Conservation (phyloP, 768 basidiomycete genomes). For the Leccinum incarnatum region DNA sequence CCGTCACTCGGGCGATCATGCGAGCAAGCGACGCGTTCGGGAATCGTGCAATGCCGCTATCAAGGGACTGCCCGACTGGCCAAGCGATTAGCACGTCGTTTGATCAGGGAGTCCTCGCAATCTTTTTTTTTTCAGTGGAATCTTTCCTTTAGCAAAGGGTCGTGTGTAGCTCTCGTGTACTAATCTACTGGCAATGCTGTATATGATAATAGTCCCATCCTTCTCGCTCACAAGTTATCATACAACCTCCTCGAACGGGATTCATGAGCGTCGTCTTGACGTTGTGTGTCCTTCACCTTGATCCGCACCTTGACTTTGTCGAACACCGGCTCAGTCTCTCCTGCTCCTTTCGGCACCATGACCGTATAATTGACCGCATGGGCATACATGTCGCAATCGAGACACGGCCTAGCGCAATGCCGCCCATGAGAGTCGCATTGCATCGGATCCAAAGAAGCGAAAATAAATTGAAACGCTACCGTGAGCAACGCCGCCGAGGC, state of each 20-base stretch:
- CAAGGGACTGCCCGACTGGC: slow-evolving; percentile 72
- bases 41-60: slow-evolving; percentile 79
- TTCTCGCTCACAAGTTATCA: neutral
- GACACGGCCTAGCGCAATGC: too few relatives aligned
- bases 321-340: slow-evolving; percentile 51
- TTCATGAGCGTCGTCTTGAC: slow-evolving; percentile 79
- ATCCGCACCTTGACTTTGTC: slow-evolving; percentile 92
- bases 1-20: slow-evolving; percentile 66
- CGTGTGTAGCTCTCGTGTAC: slow-evolving; percentile 1
- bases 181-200: slow-evolving; percentile 7
- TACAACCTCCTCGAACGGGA: slow-evolving; percentile 53
- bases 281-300: slow-evolving; percentile 87
- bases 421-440: too few relatives aligned
- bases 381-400: too few relatives aligned
- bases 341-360: too few relatives aligned
- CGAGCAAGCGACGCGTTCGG: slow-evolving; percentile 72
- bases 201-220: neutral
- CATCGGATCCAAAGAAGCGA: too few relatives aligned
- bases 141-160: neutral
- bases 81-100: slow-evolving; percentile 31
- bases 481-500: too few relatives aligned
- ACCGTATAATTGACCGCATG: too few relatives aligned
- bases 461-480: too few relatives aligned
- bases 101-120: neutral
- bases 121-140: neutral